Conservation (phyloP, 768 basidiomycete genomes). For the Xanthoconium stramineum region DNA sequence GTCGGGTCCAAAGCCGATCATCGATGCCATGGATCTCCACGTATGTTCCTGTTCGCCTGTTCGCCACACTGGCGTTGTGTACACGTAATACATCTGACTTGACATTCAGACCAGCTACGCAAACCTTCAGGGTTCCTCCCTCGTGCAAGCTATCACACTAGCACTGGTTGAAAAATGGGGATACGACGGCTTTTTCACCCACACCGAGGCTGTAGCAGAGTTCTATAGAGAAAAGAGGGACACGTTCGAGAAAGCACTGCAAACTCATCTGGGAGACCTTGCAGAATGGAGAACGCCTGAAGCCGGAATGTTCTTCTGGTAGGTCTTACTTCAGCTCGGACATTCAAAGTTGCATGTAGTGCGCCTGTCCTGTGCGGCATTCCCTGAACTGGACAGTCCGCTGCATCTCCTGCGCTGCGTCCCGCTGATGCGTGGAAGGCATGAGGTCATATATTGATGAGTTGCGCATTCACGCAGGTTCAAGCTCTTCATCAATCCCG, state of each 20-base stretch:
- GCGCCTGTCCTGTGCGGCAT: slow-evolving; percentile 5
- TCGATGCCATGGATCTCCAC: slow-evolving; percentile 68
- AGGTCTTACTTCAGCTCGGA: slow-evolving; percentile 22
- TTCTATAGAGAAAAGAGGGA: slow-evolving; percentile 76
- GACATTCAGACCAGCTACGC: slow-evolving; percentile 54
- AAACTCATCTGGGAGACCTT: slow-evolving; percentile 71
- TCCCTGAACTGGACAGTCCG: background rate
- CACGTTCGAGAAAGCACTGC: slow-evolving; percentile 73
- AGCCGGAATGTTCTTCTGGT: slow-evolving; percentile 92
- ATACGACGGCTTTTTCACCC: slow-evolving; percentile 66
- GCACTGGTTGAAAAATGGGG: slow-evolving; percentile 71
- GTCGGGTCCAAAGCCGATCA: slow-evolving; percentile 65
- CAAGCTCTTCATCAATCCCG: slow-evolving; percentile 50
- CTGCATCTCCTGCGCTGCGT: background rate
- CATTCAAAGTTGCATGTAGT: slow-evolving; percentile 2
- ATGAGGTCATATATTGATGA: slow-evolving; percentile 19
- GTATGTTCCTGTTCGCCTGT: slow-evolving; percentile 39
- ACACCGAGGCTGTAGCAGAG: slow-evolving; percentile 63
- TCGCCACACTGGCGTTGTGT: slow-evolving; percentile 11
- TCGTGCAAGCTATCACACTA: slow-evolving; percentile 60
- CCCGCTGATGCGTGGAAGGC: background rate
- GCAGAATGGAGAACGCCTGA: slow-evolving; percentile 71
- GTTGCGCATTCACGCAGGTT: slow-evolving; percentile 47
- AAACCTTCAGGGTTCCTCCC: slow-evolving; percentile 63
- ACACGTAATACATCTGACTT: slow-evolving; percentile 7